Percentiles rank a stretch among this genome's conserved stretches.
phyloP scores from a whole-genome alignment of 202 grass and related monocot species.

The Brachypodium distachyon region DNA sequence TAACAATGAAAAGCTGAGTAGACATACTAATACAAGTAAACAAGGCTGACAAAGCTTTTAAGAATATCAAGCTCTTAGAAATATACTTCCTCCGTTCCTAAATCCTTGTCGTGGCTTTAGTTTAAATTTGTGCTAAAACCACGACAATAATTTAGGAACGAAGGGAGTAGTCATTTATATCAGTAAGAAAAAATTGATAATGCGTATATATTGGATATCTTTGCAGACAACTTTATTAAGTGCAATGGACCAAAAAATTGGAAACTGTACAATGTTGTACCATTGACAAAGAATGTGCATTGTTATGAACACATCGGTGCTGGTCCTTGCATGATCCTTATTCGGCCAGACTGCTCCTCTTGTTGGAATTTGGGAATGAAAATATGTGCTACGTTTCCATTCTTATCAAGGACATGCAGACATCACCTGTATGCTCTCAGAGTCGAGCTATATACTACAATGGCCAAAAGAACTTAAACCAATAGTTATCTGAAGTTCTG shows the following conservation, averaged over 20 bases:
- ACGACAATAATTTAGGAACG: no score
- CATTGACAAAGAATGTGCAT: not conserved
- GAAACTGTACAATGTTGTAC: not conserved
- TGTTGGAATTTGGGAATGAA: not conserved
- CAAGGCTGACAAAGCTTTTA: not conserved
- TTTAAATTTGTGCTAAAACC: no score
- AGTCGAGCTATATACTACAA: not conserved
- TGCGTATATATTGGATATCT: no score
- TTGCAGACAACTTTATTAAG: no score
- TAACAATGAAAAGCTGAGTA: not conserved
- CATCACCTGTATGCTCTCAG: not conserved
- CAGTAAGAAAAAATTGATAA: not conserved
- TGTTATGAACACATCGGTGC: not conserved
- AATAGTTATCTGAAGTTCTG: not conserved
- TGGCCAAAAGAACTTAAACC: not conserved
- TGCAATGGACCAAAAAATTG: no score
- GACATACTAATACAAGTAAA: constrained; percentile 1
- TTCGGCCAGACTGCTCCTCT: not conserved
- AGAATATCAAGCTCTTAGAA: not conserved
- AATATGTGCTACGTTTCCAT: not conserved
- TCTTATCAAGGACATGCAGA: not conserved
- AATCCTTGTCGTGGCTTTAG: no score
- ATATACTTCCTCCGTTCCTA: no score
- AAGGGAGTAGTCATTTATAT: no score
- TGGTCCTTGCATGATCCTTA: not conserved